A percentile compares a stretch with the other conserved stretches of the same genome.
Conservation (phyloP, 176 grass and related monocot species). For the Zoysia pacifica region DNA sequence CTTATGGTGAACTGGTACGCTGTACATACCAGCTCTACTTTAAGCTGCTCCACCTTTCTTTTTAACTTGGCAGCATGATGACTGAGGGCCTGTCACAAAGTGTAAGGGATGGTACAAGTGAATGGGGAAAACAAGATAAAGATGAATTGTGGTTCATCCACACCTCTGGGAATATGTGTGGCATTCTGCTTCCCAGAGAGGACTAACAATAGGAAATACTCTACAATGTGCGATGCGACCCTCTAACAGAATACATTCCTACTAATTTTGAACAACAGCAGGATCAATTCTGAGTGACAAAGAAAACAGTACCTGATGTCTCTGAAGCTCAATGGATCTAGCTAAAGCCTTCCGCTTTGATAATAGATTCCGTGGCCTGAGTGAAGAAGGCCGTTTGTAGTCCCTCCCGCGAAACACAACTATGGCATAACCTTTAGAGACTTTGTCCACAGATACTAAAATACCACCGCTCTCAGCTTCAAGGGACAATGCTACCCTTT, state of each 20-base stretch:
- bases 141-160: neutral
- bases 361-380: constrained; percentile 81
- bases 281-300: neutral
- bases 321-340: constrained; percentile 85
- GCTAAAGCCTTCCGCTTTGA: constrained; percentile 87
- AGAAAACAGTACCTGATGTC: constrained; percentile 63
- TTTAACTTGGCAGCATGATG: constrained; percentile 65
- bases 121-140: neutral
- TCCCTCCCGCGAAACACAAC: constrained; percentile 78
- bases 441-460: constrained; percentile 88
- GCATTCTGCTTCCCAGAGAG: constrained; percentile 2
- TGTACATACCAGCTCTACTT: constrained; percentile 66
- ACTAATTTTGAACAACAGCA: neutral
- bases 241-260: neutral
- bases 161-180: neutral
- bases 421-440: constrained; percentile 92
- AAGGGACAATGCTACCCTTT: constrained; percentile 68
- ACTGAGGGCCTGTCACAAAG: constrained; percentile 57
- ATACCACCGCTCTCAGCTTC: constrained; percentile 89
- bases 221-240: neutral
- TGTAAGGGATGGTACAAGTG: constrained; percentile 3
- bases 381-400: constrained; percentile 56
- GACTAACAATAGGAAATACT: neutral
- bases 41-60: constrained; percentile 66
- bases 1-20: neutral